Base-by-base conservation (phyloP, 345 rosid genomes). In the Punica granatum region DNA sequence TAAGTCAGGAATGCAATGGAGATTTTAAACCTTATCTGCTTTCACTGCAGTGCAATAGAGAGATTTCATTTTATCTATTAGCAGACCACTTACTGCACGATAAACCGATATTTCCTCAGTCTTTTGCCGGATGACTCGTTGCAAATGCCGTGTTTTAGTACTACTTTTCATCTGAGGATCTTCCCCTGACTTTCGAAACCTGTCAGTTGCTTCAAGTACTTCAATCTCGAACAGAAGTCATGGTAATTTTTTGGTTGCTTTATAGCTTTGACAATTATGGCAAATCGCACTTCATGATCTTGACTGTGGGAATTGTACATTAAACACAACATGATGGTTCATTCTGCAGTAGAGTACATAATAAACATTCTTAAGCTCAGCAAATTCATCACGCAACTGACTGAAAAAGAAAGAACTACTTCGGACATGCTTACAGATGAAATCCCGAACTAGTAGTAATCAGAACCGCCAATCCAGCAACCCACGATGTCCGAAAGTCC, bases 391-490 rank as follows among this genome's bases (percentile, higher is more conserved):
- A 23, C 25, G 6, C 41, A 37, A 11, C 41, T 4, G 41, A 37
- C 3, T 23, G 26, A 41, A 8, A 64, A 42, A 42, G 42, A 4
- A 35, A 42, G 25, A 12, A n/a, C 14, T 2, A 46, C 33, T 0
- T 11, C 12, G 7, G 58, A 64, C 34, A 43, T 46, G 68, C 42
- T 19, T 28, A 53, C 3, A 16, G 54, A 35, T n/a, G 25, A 46
- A 15, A 5, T 35, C 14, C 0, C 14, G 31, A 28, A 65, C 68
- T 65, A 65, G 58, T 43, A 63, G 66, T 63, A 36, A 36, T 63
- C 31, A 15, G 41, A 37, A 6, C 61, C 61, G 31, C 61, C 61
- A 56, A 56, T 31, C 61, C 61, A 56, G 32, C 61, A 56, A 56
- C 31, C 31, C 31, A 56, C 37, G 7, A 30, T 3, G 11, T 60